Conservation (phyloP, 2,329 filamentous ascomycete species). For the Hypoxylon sp. region DNA sequence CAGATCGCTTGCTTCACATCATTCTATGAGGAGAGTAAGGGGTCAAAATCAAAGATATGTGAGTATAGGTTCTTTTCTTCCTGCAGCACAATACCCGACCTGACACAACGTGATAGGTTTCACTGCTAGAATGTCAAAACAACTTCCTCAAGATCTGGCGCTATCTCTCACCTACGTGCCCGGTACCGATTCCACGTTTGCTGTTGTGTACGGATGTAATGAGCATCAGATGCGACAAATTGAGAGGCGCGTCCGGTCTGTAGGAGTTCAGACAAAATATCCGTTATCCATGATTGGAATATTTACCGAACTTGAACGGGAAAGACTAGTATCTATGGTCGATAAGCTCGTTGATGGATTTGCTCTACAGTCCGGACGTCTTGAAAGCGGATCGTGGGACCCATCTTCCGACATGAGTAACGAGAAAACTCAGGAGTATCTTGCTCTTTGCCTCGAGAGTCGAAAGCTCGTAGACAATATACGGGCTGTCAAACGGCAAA, state of each 20-base stretch:
- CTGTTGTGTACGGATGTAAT: slow-evolving; percentile 46
- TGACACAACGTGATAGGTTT: slow-evolving; percentile 25
- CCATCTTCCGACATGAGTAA: slow-evolving; percentile 38
- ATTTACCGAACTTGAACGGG: slow-evolving; percentile 45
- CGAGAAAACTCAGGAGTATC: slow-evolving; percentile 32
- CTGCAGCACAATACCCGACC: background rate
- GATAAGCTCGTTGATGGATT: slow-evolving; percentile 40
- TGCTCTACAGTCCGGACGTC: slow-evolving; percentile 30
- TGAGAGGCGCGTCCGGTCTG: slow-evolving; percentile 29
- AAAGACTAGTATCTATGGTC: slow-evolving; percentile 31
- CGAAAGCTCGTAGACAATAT: slow-evolving; percentile 40
- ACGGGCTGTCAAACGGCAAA: slow-evolving; percentile 32
- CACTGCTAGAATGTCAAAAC: slow-evolving; percentile 36
- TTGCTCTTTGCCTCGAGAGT: slow-evolving; percentile 34
- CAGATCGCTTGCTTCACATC: slow-evolving; percentile 29
- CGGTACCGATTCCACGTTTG: slow-evolving; percentile 31
- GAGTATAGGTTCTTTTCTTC: background rate
- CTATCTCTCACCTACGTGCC: slow-evolving; percentile 45
- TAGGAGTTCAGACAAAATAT: slow-evolving; percentile 35
- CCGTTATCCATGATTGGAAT: slow-evolving; percentile 42
- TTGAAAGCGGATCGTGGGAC: slow-evolving; percentile 29
- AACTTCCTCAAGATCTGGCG: slow-evolving; percentile 37
- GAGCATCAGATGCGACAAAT: slow-evolving; percentile 24
- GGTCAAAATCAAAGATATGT: slow-evolving; percentile 27
- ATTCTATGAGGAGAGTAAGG: slow-evolving; percentile 3